Evolutionary conservation across 2,329 filamentous ascomycete genomes (phyloP), one percentile per base, ranked within the genome.

Genomic region (Sporothrix pallida): DNA sequence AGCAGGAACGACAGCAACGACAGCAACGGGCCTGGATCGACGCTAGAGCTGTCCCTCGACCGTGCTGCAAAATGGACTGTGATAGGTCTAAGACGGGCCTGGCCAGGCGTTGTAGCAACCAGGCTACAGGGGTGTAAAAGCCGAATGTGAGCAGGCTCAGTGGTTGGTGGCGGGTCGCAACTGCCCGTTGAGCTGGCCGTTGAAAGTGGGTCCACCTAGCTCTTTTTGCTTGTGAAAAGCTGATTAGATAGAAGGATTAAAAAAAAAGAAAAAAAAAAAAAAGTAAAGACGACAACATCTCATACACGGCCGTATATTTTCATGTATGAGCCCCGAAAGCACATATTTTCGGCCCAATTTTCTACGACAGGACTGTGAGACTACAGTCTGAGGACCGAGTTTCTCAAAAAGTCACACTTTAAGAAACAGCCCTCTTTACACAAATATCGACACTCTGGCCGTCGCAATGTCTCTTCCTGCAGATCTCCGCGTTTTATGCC

Each of bases 401-500:
- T 6, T 37, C 7, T 37, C 31, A 37, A 37, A 37, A 5, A 37
- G 31, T 37, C 31, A 37, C 5, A 7, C 7, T 37, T 37, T 37
- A 7, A 37, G 31, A 37, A 5, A 37, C 31, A 37, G 7, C 31
- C 31, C 7, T 37, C 23, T 37, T 7, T 37, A 31, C 17, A 20
- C 26, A 10, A 13, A 58, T 20, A 48, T 7, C n/a, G 12, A 70
- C 48, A 62, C 23, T 26, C 23, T 26, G 23, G 23, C 23, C 23
- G 1, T 46, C 12, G 31, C 44, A 12, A 82, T 84, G 79, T 81
- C 84, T 74, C 80, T 84, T 48, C 87, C 86, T 6, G 84, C 89
- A 56, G 89, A 91, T 78, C 84, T 93, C 17, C 86, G 87, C 75
- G 87, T 90, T 69, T 84, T 94, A 62, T 92, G 89, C 78, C 88